Evolutionary conservation across 1,284 basidiomycete species (phyloP), one percentile per base, ranked within the genome.

Genomic region (Trichosporon sp.): DNA sequence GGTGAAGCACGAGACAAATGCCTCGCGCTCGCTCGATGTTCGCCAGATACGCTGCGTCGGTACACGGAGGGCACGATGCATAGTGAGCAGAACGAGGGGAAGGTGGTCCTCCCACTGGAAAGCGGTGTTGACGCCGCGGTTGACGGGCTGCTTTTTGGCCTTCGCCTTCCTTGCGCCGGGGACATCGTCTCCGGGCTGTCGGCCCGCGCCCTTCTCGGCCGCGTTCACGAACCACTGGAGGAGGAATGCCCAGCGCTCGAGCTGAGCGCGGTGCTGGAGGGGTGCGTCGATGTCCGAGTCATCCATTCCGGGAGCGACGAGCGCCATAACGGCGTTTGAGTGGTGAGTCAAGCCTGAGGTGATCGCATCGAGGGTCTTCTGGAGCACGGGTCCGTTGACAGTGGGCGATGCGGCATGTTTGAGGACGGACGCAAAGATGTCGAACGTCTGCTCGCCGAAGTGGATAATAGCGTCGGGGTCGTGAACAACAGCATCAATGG

Each of bases 231-330:
- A 94, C 93, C 93, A 96, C 75, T 90, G 87, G 7, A 96, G 83
- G 21, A 96, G 85, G 80, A 96, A 97, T 2, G 91, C 91, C 81
- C 93, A 96, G 86, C 91, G 90, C 81, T 97, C 95, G 66, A 97
- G 85, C 0, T 92, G 89, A 0, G 81, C 78, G 79, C 91, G 91
- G 84, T 94, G 93, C 0, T 87, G 81, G 75, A 89, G 85, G 71
- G 91, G 89, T 0, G 88, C 87, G 64, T 92, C 88, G 73, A 90
- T 89, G 68, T 93, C 91, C 21, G 90, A 90, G 67, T 76, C 72
- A 19, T 73, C 76, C 65, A 73, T 71, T 26, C 71, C 75, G 2
- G 72, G 74, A 0, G 70, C 71, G 46, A 71, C 68, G 31, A 75
- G 69, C 2, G 71, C 66, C 73, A 82, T 75, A 6, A 83, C 79